Evolutionary conservation across 2,329 filamentous ascomycete genomes (phyloP).

Genomic region (Aspergillus sp.): DNA sequence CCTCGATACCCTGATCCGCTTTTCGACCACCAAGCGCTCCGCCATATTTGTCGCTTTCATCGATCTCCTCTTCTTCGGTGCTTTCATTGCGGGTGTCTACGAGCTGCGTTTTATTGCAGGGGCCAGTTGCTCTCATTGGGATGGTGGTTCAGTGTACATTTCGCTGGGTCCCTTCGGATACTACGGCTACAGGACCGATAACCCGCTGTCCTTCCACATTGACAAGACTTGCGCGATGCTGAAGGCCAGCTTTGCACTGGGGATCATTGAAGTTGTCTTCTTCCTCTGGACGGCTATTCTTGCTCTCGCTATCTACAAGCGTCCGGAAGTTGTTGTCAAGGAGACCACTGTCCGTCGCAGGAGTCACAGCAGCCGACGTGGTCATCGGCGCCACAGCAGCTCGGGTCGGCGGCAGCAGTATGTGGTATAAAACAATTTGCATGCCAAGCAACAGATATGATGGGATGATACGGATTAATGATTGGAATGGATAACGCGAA

Average conservation of each 20-base stretch:
- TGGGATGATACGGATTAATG: constrained; percentile 5
- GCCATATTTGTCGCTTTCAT: constrained; percentile 62
- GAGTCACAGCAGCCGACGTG: constrained; percentile 40
- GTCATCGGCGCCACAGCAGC: constrained; percentile 33
- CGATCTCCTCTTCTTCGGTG: constrained; percentile 63
- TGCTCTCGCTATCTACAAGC: constrained; percentile 54
- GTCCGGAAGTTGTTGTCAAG: constrained; percentile 39
- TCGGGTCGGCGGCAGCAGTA: constrained; percentile 33
- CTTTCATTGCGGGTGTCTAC: constrained; percentile 64
- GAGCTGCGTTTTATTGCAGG: constrained; percentile 58
- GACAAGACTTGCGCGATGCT: constrained; percentile 88
- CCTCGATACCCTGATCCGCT: constrained; percentile 62
- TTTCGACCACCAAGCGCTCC: constrained; percentile 60
- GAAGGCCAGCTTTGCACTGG: constrained; percentile 85
- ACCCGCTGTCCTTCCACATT: constrained; percentile 54
- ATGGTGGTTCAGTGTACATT: constrained; percentile 55
- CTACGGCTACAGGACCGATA: constrained; percentile 52
- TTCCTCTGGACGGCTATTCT: constrained; percentile 77
- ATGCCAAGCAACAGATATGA: background rate
- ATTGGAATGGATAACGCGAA: constrained; percentile 3
- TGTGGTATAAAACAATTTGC: constrained; percentile 26
- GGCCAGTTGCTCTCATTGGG: constrained; percentile 68
- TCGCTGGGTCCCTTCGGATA: constrained; percentile 65
- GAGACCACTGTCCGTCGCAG: constrained; percentile 40
- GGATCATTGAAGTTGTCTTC: constrained; percentile 82